phyloP scores from a whole-genome alignment of 164 flowering plant genomes.

The Chloranthus sessilifolius region DNA sequence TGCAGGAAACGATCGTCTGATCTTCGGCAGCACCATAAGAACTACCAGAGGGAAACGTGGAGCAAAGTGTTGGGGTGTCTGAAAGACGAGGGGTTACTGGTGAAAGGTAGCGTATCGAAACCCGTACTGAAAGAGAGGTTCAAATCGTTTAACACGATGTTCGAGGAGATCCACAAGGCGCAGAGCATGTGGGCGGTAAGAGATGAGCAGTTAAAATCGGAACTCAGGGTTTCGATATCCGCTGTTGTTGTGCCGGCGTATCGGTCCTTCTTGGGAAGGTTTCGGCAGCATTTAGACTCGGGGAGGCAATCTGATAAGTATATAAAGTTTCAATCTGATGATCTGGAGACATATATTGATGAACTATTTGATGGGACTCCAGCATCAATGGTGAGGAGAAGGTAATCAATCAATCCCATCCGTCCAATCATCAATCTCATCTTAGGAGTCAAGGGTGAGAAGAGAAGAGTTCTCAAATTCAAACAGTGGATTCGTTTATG shows the following conservation, averaged over 20 bases:
- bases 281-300: slow-evolving; percentile 48
- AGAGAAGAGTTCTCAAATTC: no score
- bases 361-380: slow-evolving; percentile 76
- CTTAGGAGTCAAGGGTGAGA: no score
- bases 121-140: slow-evolving; percentile 70
- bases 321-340: slow-evolving; percentile 81
- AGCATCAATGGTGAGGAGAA: slow-evolving; percentile 50
- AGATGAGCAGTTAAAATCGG: slow-evolving; percentile 85
- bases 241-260: slow-evolving; percentile 86
- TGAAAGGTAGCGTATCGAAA: slow-evolving; percentile 51
- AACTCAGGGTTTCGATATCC: slow-evolving; percentile 73
- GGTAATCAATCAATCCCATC: no score
- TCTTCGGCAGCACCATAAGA: slow-evolving; percentile 69
- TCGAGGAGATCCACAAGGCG: slow-evolving; percentile 78
- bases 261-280: slow-evolving; percentile 76
- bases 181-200: slow-evolving; percentile 84
- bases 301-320: slow-evolving; percentile 73
- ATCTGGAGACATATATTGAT: slow-evolving; percentile 68
- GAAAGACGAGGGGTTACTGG: slow-evolving; percentile 51
- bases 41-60: slow-evolving; percentile 85
- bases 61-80: slow-evolving; percentile 44
- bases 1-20: slow-evolving; percentile 50
- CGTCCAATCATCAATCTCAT: no score
- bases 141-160: slow-evolving; percentile 60
- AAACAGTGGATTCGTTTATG: no score